Evolutionary conservation across 352 stramenopile species (phyloP), one percentile per base, ranked within the genome.

Genomic region (Paralagenidium karlingii): DNA sequence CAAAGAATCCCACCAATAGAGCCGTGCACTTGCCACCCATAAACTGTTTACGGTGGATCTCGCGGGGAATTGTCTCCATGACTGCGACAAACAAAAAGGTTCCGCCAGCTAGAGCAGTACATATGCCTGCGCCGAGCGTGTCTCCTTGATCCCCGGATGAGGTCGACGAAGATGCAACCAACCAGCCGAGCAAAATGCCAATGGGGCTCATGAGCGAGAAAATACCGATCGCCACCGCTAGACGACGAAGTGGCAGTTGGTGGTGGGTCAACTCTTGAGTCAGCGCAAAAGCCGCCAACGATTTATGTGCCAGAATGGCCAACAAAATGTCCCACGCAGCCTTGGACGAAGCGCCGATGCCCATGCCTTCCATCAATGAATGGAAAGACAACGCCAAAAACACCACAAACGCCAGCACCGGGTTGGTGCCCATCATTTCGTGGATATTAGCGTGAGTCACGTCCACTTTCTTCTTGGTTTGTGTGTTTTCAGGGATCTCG

Each of bases 361-460:
- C 76, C 60, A 90, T 82, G 29, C 76, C 76, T 54, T 90, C 76
- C 73, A 90, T 84, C 19, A 87, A 49, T 10, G 76, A 90, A 48
- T 90, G 76, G 53, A 90, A 87, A 3, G 76, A 90, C 24, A 90
- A 53, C 24, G 76, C 76, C 10, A 68, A 47, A 46, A 87, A 84
- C n/a, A 90, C 60, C 7, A 83, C 56, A n/a, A 84, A 59, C 20
- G 73, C 70, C 22, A 87, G 41, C 20, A 76, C 51, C 12, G 66
- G 64, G 29, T 81, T 81, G 11, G 47, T 49, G 40, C 80, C 60
- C 30, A 84, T 62, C 34, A 87, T 68, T 19, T 58, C 60, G 51
- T 81, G 60, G 27, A 75, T 62, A 43, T 86, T 69, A 12, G 66
- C 63, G 43, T 83, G 71, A 1, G 55, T 58, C 25, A 64, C 47